Conservation (phyloP, 2,329 filamentous ascomycete genomes). For the Fusarium odoratissimum region DNA sequence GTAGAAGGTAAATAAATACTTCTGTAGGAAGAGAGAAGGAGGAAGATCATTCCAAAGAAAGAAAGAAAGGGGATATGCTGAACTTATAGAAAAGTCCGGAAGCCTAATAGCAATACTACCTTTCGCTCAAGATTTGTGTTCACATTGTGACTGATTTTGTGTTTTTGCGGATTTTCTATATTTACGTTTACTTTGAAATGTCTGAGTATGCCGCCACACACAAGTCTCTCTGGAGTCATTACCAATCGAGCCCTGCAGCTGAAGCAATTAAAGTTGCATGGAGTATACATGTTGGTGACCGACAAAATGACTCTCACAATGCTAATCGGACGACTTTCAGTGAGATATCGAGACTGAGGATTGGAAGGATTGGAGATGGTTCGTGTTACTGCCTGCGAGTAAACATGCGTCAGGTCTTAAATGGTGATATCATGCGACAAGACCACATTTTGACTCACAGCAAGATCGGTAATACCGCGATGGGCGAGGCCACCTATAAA, state of each 20-base stretch:
- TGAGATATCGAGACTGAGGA: fast-evolving
- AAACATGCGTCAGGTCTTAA: fast-evolving
- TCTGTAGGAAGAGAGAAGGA: not conserved
- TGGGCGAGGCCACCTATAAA: fast-evolving
- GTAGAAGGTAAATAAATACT: not conserved
- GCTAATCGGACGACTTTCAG: fast-evolving
- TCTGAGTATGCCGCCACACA: not conserved
- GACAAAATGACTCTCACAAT: fast-evolving
- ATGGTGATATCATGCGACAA: not conserved
- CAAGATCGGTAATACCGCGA: fast-evolving
- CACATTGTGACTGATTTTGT: not conserved
- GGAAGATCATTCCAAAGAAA: not conserved
- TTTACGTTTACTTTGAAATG: not conserved
- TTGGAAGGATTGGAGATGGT: fast-evolving
- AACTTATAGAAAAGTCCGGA: not conserved
- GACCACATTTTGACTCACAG: not conserved
- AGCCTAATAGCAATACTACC: not conserved
- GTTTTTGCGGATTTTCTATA: fast-evolving
- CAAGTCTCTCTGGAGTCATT: not conserved
- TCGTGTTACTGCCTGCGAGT: no score
- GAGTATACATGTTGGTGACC: fast-evolving
- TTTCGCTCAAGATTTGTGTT: fast-evolving
- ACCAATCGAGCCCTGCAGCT: no score
- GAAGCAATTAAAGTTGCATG: not conserved
- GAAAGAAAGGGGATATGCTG: not conserved